Base-by-base conservation (phyloP, 2,329 filamentous ascomycete species). In the Trichoderma koningii region DNA sequence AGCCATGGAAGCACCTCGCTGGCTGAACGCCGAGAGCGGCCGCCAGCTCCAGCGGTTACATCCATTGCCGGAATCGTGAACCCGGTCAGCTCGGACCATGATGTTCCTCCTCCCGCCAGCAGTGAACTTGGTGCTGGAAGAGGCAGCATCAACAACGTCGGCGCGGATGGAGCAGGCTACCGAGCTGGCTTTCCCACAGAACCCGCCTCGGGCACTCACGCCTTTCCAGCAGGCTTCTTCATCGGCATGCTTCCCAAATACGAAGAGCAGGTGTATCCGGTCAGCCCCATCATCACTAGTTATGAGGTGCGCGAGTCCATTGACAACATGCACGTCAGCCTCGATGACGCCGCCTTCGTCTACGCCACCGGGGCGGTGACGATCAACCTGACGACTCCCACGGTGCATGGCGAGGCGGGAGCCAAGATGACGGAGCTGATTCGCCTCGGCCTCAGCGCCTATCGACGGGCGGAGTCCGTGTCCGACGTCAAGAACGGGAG, bases 321-420 rank as follows among this genome's bases (percentile, higher is more conserved):
- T 47, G 66, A 67, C 1, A 71, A 70, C 26, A 77, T 77, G 76
- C 70, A 76, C 19, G 64, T 65, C 12, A 72, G 69, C 55, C 67
- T 72, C 34, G 74, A 78, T 48, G 75, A 78, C 42, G 70, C 74
- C 0, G 76, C 76, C 0, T 70, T 78, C 28, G 74, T 77, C 1
- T 77, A 77, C 51, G 73, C 75, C 2, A 77, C 73, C 38, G 76
- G 71, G 1, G 74, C 76, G 9, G 70, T 77, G 15, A 78, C 76
- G 7, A 73, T 77, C 67, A 77, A 77, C 56, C 67, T 78, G 21
- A 74, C 73, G 0, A 72, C 74, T 45, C 73, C 73, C 0, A 72
- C 70, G 3, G 53, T 70, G 14, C 69, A 74, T 14, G 72, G 71
- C 5, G 75, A 76, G 17, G 65, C 73, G 4, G 70, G 73, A 0